These are phyloP conservation scores for Podila minutissima DNA, from an alignment of 192 early-diverging fungal genomes.

Conservation along the genomic window DNA sequence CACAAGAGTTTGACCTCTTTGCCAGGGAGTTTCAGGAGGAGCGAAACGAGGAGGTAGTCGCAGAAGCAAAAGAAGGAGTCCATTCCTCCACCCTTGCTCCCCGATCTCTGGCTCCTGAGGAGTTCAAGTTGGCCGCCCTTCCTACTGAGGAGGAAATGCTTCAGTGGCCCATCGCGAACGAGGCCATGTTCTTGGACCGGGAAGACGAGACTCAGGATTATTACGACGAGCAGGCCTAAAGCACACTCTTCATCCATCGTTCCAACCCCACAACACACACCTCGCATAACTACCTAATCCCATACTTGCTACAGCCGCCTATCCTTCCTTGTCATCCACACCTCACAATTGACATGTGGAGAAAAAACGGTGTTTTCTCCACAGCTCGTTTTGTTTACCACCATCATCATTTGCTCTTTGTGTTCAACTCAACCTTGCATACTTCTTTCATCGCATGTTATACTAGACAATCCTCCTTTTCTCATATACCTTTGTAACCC, in stretches of 20 bases:
- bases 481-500: too few relatives aligned
- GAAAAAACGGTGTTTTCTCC: not conserved
- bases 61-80: not conserved
- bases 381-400: too few relatives aligned
- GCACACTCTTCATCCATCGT: not conserved
- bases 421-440: not conserved
- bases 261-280: not conserved
- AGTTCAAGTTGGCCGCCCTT: not conserved
- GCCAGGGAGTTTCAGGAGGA: conserved; percentile 37
- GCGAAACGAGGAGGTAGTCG: not conserved
- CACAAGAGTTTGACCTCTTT: conserved; percentile 25
- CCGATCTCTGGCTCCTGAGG: not conserved
- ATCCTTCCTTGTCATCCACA: not conserved
- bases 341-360: not conserved
- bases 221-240: conserved; percentile 13
- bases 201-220: conserved; percentile 37
- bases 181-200: conserved; percentile 20
- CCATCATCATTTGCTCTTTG: not conserved
- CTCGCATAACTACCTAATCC: not conserved
- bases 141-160: conserved; percentile 47
- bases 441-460: not conserved
- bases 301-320: not conserved
- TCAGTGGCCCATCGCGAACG: conserved; percentile 34
- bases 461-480: too few relatives aligned
- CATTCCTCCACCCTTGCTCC: not conserved